Conservation (phyloP, 2,329 filamentous ascomycete genomes). For the Hypoxylon sp. region DNA sequence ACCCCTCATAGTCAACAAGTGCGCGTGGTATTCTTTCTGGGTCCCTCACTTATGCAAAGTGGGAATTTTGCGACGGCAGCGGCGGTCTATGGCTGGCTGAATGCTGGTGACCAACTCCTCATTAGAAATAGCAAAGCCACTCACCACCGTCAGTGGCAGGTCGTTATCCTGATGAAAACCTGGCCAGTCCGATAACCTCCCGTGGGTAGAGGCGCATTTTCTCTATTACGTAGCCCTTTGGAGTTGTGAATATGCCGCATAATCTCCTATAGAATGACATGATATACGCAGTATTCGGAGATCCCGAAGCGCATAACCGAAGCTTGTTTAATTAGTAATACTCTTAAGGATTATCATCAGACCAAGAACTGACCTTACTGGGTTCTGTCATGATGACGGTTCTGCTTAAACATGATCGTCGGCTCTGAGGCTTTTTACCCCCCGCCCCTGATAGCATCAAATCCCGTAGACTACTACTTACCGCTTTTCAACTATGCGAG, state of each 20-base stretch:
- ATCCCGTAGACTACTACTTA: neutral
- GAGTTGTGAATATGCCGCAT: neutral
- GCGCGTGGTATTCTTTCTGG: neutral
- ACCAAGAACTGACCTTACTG: constrained; percentile 3
- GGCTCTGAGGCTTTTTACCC: neutral
- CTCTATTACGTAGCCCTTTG: constrained; percentile 3
- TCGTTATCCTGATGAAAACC: neutral
- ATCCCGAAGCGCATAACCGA: constrained; percentile 5
- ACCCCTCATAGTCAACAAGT: constrained; percentile 4
- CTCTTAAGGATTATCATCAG: constrained; percentile 1
- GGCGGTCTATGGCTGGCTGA: constrained; percentile 20
- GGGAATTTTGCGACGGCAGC: constrained; percentile 16
- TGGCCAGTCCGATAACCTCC: constrained; percentile 1
- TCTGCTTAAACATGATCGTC: neutral
- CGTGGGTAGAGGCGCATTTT: neutral
- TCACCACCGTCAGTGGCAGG: constrained; percentile 4
- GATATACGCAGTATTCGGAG: neutral
- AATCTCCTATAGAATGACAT: constrained; percentile 9
- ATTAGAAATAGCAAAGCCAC: constrained; percentile 1
- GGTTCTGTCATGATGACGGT: constrained; percentile 5
- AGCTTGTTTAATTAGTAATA: neutral
- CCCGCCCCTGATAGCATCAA: constrained; percentile 5
- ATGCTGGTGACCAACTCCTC: constrained; percentile 11
- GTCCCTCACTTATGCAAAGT: neutral
- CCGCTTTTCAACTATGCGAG: constrained; percentile 8